These are phyloP conservation scores for Camellia sinensis DNA, from an alignment of 148 eudicot species.

Conservation along the genomic window DNA sequence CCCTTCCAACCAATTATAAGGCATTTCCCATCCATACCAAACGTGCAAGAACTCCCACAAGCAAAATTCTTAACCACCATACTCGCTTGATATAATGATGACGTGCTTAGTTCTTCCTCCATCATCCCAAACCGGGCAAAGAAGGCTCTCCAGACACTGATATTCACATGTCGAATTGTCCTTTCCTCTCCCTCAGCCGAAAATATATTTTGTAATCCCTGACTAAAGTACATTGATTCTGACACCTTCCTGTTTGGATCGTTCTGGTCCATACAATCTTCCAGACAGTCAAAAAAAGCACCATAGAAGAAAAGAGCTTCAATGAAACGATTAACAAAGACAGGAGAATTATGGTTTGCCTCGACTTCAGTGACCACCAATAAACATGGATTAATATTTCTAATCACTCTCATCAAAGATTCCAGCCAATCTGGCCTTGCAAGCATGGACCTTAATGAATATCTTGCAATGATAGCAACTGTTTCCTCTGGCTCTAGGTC, in stretches of 20 bases:
- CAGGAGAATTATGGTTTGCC: constrained; percentile 20
- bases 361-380: constrained; percentile 32
- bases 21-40: constrained; percentile 16
- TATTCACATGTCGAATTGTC: neutral
- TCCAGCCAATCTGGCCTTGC: constrained; percentile 17
- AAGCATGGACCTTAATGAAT: constrained; percentile 12
- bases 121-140: constrained; percentile 24
- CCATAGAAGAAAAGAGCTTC: constrained; percentile 23
- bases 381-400: constrained; percentile 18
- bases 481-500: constrained; percentile 19
- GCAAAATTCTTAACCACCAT: neutral
- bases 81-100: constrained; percentile 25
- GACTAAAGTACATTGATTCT: neutral
- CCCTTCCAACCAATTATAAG: constrained; percentile 31
- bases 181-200: constrained; percentile 28
- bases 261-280: constrained; percentile 17
- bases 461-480: constrained; percentile 10
- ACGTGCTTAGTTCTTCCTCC: constrained; percentile 18
- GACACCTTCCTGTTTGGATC: neutral
- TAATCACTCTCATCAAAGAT: constrained; percentile 18
- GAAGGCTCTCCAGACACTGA: constrained; percentile 19
- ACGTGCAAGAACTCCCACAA: constrained; percentile 16
- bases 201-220: constrained; percentile 8
- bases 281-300: constrained; percentile 27
- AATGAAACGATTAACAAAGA: constrained; percentile 30